phyloP scores from a whole-genome alignment of 2,329 filamentous ascomycete species.

The Nothomitra cinnamomea region DNA sequence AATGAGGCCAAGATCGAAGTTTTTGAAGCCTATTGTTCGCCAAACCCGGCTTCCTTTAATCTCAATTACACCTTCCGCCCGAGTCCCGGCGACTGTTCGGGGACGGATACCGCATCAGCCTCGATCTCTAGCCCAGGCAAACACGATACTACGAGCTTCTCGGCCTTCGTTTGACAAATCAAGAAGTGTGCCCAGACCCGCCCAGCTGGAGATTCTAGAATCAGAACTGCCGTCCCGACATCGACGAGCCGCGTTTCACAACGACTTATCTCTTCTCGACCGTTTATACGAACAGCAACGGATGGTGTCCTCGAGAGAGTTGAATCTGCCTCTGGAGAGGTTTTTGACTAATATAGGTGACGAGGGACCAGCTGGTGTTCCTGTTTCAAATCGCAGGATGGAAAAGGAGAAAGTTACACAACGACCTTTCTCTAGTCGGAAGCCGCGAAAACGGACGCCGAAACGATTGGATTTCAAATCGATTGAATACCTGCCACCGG shows the following conservation, averaged over 20 bases:
- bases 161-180: background rate
- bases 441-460: slow-evolving; percentile 12
- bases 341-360: slow-evolving; percentile 19
- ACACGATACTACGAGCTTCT: background rate
- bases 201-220: slow-evolving; percentile 27
- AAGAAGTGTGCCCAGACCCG: slow-evolving; percentile 8
- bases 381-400: background rate
- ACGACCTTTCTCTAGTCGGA: slow-evolving; percentile 7
- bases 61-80: background rate
- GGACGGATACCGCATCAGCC: background rate
- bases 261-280: slow-evolving; percentile 17
- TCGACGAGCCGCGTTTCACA: slow-evolving; percentile 22
- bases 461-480: slow-evolving; percentile 19
- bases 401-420: background rate
- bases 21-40: background rate
- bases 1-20: background rate
- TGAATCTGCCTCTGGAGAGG: slow-evolving; percentile 14
- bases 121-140: background rate
- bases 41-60: background rate
- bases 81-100: background rate
- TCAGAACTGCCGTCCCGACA: slow-evolving; percentile 19
- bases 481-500: background rate
- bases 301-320: background rate
- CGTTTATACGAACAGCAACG: slow-evolving; percentile 7
- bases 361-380: background rate